Evolutionary conservation across 2,329 filamentous ascomycete genomes (phyloP), one percentile per base, ranked within the genome.

Genomic region (Cercospora citrullina): DNA sequence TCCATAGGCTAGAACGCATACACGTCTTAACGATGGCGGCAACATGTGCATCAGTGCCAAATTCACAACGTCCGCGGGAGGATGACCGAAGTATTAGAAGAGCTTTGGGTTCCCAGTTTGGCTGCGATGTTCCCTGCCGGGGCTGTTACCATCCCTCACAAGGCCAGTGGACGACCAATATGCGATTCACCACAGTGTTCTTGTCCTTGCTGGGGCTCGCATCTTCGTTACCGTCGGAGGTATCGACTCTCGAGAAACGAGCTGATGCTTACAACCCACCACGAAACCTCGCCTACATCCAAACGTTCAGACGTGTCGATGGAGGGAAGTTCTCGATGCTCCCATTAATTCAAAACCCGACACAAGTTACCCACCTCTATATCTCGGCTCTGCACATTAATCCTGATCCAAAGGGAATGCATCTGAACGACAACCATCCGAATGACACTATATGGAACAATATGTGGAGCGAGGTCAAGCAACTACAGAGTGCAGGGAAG

Each of bases 351-450:
- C 63, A 72, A 16, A 66, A 75, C 16, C 63, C 73, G 14, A 76
- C 74, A 5, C 66, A 71, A 31, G 55, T 76, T 31, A 75, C 75
- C 4, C 75, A 77, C 68, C 39, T 76, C 61, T 69, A 74, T 51
- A 70, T 77, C 26, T 72, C 75, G 9, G 72, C 75, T 6, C 64
- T 77, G 5, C 75, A 77, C 51, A 73, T 76, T 65, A 76, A 76
- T 42, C 65, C 67, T 16, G 66, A 72, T 39, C 72, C 72, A 5
- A 70, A 66, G 36, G 68, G 68, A 48, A 76, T 76, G 64, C 74
- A 64, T 14, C 68, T 76, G 30, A 76, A 77, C 64, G 75, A 77
- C 65, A 68, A 75, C 64, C 68, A 64, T 33, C 73, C 73, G 5
- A 72, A 74, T 59, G 64, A 64, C 12, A 67, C 73, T 3, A 66